These are phyloP conservation scores for Penicillium soppii DNA, from an alignment of 495 filamentous ascomycete genomes.

Conservation along the genomic window DNA sequence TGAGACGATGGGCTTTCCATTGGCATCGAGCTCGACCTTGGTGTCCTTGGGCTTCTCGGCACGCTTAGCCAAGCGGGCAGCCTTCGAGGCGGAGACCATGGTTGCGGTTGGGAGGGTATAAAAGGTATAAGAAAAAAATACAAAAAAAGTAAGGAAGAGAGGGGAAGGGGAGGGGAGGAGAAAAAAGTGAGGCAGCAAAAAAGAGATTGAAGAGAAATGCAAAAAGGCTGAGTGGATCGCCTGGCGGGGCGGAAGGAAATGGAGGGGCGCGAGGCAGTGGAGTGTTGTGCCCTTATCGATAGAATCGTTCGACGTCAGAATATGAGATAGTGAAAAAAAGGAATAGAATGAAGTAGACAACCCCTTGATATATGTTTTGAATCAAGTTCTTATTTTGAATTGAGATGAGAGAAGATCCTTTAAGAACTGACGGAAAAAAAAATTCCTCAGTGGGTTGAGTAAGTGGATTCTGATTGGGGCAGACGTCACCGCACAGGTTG, in stretches of 20 bases:
- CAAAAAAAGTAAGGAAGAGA: constrained; percentile 2
- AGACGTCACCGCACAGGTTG: constrained; percentile 15
- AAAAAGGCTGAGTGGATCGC: constrained; percentile 44
- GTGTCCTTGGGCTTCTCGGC: constrained; percentile 77
- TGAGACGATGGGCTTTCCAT: constrained; percentile 59
- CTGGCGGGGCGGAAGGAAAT: constrained; percentile 38
- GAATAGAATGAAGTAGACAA: neutral
- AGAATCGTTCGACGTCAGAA: constrained; percentile 22
- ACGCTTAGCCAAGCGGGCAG: constrained; percentile 94
- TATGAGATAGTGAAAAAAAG: constrained; percentile 7
- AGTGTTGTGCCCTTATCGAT: constrained; percentile 45
- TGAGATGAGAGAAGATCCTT: neutral
- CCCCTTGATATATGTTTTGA: neutral
- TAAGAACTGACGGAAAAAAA: constrained; percentile 15
- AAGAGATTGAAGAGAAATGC: constrained; percentile 38
- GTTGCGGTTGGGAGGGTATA: constrained; percentile 25
- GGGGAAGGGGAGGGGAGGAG: constrained; percentile 9
- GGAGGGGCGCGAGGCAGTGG: constrained; percentile 37
- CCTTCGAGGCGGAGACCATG: constrained; percentile 91
- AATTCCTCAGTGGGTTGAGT: constrained; percentile 33
- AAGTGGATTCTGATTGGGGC: constrained; percentile 31
- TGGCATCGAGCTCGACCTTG: constrained; percentile 55
- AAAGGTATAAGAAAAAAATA: constrained; percentile 7
- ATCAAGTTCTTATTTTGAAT: neutral
- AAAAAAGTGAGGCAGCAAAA: constrained; percentile 18